phyloP scores from a whole-genome alignment of 495 filamentous ascomycete species.

The Talaromyces wortmannii region DNA sequence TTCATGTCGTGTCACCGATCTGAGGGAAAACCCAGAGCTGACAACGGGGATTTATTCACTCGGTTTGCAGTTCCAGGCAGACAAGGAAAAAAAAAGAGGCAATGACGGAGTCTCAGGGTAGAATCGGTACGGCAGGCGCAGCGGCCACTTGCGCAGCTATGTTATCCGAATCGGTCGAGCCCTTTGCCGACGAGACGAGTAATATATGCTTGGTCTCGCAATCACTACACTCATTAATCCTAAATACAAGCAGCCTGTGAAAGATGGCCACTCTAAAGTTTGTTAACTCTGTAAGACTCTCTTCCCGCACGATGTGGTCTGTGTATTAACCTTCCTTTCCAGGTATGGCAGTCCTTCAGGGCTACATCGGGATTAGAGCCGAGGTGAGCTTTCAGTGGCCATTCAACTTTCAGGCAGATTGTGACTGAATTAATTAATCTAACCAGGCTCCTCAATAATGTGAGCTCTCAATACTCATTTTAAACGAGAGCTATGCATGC shows the following conservation, averaged over 20 bases:
- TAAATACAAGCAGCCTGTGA: neutral
- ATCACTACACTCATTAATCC: too few species aligned
- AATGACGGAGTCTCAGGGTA: neutral
- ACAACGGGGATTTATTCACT: neutral
- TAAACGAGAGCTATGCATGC: neutral
- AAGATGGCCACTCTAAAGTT: constrained; percentile 55
- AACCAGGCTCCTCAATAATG: constrained; percentile 34
- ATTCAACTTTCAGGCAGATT: neutral
- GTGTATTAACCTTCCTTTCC: constrained; percentile 2
- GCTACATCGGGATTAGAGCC: constrained; percentile 80
- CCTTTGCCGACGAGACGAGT: neutral
- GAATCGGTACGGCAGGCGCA: neutral
- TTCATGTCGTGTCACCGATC: constrained; percentile 1
- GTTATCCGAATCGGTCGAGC: neutral
- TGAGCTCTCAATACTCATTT: constrained; percentile 8
- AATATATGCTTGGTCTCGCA: too few species aligned
- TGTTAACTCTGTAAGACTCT: constrained; percentile 49
- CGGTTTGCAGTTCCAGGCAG: neutral
- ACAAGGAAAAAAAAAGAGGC: neutral
- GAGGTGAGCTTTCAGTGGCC: constrained; percentile 49
- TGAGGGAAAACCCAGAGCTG: neutral
- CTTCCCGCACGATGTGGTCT: neutral
- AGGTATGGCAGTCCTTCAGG: constrained; percentile 82
- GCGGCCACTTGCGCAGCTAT: neutral
- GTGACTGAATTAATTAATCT: neutral